These are phyloP conservation scores for Penicillium sp. DNA, from an alignment of 2,329 filamentous ascomycete genomes.

Conservation along the genomic window DNA sequence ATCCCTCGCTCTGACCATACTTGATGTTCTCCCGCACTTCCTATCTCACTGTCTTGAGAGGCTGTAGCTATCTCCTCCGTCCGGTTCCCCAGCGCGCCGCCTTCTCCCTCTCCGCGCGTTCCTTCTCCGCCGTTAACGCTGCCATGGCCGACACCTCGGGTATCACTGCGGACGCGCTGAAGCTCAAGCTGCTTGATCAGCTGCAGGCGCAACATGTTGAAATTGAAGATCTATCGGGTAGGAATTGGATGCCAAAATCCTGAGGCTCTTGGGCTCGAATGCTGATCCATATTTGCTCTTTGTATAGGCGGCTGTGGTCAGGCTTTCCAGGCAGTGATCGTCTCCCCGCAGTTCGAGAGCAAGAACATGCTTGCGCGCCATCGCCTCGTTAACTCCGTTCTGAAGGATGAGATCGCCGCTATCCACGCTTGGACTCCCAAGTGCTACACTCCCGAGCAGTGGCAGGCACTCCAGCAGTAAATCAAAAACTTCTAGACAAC, in stretches of 20 bases:
- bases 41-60: conserved; percentile 34
- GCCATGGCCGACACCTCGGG: conserved; percentile 52
- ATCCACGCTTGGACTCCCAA: conserved; percentile 96
- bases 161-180: conserved; percentile 73
- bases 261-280: conserved; percentile 1
- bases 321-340: conserved; percentile 68
- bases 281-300: conserved; percentile 12
- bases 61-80: conserved; percentile 40
- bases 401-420: conserved; percentile 83
- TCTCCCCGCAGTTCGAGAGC: conserved; percentile 67
- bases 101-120: conserved; percentile 37
- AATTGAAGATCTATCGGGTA: conserved; percentile 91
- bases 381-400: conserved; percentile 76
- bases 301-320: conserved; percentile 66
- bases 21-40: conserved; percentile 42
- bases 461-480: conserved; percentile 64
- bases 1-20: conserved; percentile 10
- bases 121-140: conserved; percentile 34
- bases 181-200: conserved; percentile 65
- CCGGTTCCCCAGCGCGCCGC: conserved; percentile 25
- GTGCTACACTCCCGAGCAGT: conserved; percentile 89
- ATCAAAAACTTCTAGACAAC: neutral
- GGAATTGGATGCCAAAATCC: conserved; percentile 8
- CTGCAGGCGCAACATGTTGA: conserved; percentile 77
- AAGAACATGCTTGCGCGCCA: conserved; percentile 80